Percentiles rank a stretch among this genome's conserved stretches.
Conservation (phyloP, 2,329 filamentous ascomycete genomes). For the Cladophialophora immunda region DNA sequence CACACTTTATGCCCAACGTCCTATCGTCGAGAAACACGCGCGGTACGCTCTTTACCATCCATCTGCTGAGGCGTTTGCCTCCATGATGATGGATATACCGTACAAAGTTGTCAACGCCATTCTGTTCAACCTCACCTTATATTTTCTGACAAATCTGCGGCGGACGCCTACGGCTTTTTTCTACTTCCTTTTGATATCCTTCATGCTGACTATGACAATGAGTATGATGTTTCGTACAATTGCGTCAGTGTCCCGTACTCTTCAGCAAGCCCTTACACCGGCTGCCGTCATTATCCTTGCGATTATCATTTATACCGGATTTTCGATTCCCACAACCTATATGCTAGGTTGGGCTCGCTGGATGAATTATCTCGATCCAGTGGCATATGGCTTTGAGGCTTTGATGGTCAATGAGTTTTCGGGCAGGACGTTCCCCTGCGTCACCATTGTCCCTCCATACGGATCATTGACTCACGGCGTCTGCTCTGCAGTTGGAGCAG, state of each 20-base stretch:
- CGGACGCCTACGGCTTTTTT: conserved; percentile 81
- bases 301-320: conserved; percentile 74
- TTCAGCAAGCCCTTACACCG: conserved; percentile 70
- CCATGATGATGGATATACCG: conserved; percentile 85
- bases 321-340: conserved; percentile 67
- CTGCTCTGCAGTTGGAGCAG: conserved; percentile 63
- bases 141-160: conserved; percentile 86
- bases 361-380: conserved; percentile 72
- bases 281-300: conserved; percentile 62
- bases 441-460: conserved; percentile 60
- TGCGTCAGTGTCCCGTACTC: conserved; percentile 72
- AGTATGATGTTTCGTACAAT: conserved; percentile 68
- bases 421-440: conserved; percentile 65
- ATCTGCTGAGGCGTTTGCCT: conserved; percentile 84
- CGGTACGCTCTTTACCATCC: conserved; percentile 93
- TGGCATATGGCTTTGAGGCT: conserved; percentile 72
- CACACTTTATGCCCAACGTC: conserved; percentile 87
- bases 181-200: conserved; percentile 78
- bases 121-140: conserved; percentile 79
- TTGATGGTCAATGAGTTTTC: conserved; percentile 68
- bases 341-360: conserved; percentile 73
- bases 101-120: conserved; percentile 80
- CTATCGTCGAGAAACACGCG: conserved; percentile 89
- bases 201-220: conserved; percentile 66
- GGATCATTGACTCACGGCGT: conserved; percentile 71